Conservation (phyloP, 495 filamentous ascomycete genomes). For the Aspergillus homomorphus region DNA sequence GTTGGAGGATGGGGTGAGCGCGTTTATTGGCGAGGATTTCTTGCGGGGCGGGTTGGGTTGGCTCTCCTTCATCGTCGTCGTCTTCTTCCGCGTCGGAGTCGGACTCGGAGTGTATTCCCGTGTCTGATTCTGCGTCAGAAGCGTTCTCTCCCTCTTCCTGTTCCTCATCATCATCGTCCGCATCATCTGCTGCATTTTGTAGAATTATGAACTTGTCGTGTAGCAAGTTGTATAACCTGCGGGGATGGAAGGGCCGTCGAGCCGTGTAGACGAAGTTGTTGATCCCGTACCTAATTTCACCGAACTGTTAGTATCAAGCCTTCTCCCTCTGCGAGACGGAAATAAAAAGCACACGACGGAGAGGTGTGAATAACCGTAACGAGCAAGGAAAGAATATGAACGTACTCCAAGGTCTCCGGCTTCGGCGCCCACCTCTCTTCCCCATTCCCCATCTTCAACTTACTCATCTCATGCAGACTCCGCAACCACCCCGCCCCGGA, state of each 20-base stretch:
- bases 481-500: constrained; percentile 48
- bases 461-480: constrained; percentile 50
- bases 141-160: constrained; percentile 38
- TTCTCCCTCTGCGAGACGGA: too few species aligned
- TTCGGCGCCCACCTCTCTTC: constrained; percentile 45
- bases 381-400: not conserved
- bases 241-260: constrained; percentile 52
- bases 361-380: constrained; percentile 1
- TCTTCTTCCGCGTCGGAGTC: constrained; percentile 22
- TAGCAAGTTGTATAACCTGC: constrained; percentile 45
- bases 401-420: constrained; percentile 56
- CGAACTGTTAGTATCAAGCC: too few species aligned
- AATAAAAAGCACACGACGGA: not conserved
- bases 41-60: constrained; percentile 29
- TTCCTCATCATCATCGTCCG: constrained; percentile 34
- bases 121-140: constrained; percentile 11
- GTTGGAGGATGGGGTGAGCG: constrained; percentile 37
- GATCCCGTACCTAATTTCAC: constrained; percentile 51
- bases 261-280: constrained; percentile 56
- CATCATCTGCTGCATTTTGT: constrained; percentile 39
- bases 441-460: constrained; percentile 39
- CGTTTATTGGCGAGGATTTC: constrained; percentile 45
- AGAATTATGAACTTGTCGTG: constrained; percentile 55
- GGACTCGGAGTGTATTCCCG: constrained; percentile 13
- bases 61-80: constrained; percentile 28